phyloP scores from a whole-genome alignment of 108 stramenopile genomes.

The Aurantiochytrium sp. region DNA sequence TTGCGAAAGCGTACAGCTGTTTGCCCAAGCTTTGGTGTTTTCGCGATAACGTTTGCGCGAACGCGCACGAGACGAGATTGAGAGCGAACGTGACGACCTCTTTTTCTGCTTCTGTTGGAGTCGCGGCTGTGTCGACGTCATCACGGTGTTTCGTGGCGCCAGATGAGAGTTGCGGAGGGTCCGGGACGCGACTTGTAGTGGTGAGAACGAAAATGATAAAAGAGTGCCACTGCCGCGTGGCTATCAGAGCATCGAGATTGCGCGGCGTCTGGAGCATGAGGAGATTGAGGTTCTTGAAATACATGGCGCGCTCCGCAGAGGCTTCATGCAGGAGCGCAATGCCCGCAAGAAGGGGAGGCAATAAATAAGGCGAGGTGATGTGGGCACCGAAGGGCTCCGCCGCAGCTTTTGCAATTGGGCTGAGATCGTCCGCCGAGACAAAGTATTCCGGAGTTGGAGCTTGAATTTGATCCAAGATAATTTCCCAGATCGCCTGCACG shows the following conservation, averaged over 20 bases:
- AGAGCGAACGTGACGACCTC: not conserved
- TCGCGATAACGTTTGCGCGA: not conserved
- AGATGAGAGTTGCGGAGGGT: too few species aligned
- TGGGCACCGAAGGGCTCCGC: not conserved
- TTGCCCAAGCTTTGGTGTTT: not conserved
- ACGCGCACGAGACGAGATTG: not conserved
- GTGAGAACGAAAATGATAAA: not conserved
- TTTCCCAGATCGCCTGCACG: not conserved
- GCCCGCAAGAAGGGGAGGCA: not conserved
- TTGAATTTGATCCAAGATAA: not conserved
- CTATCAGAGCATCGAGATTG: not conserved
- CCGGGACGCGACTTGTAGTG: not conserved
- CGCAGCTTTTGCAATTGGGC: too few species aligned
- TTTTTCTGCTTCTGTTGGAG: not conserved
- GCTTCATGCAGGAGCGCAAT: not conserved
- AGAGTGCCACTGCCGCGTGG: not conserved
- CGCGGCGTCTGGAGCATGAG: not conserved
- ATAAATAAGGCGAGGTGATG: not conserved
- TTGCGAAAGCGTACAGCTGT: not conserved
- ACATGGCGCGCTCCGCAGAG: not conserved
- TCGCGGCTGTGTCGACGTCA: not conserved
- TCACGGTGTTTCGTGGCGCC: too few species aligned
- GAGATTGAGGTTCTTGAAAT: not conserved
- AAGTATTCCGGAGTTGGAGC: too few species aligned
- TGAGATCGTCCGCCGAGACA: too few species aligned